Conservation (phyloP, 495 filamentous ascomycete genomes). For the Lasiosphaeria ovina region DNA sequence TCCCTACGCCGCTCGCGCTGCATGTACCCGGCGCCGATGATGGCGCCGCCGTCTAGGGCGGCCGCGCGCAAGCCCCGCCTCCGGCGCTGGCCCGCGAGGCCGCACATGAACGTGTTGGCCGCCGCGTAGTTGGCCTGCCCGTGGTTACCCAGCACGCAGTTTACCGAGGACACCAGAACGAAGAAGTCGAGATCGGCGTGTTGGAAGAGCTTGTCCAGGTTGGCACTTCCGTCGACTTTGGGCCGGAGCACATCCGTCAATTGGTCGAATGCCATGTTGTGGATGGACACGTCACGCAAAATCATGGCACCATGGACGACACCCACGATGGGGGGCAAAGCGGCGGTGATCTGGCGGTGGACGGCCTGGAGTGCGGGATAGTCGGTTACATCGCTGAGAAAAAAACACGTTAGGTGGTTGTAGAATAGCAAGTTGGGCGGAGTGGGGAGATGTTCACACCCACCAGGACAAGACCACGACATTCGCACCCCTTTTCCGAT, state of each 20-base stretch:
- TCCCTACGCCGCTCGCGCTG: constrained; percentile 1
- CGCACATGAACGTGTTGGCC: constrained; percentile 48
- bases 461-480: constrained; percentile 13
- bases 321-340: constrained; percentile 51
- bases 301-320: constrained; percentile 49
- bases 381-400: constrained; percentile 15
- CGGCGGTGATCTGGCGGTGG: neutral
- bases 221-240: constrained; percentile 45
- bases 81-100: constrained; percentile 34
- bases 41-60: constrained; percentile 40
- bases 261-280: constrained; percentile 37
- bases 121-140: constrained; percentile 58
- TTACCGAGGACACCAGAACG: constrained; percentile 53
- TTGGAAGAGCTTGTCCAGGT: constrained; percentile 23
- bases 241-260: constrained; percentile 49
- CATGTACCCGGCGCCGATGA: constrained; percentile 47
- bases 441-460: too few relatives aligned
- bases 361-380: neutral
- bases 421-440: too few relatives aligned
- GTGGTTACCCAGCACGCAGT: constrained; percentile 48
- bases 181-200: constrained; percentile 57
- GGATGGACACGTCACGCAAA: constrained; percentile 47
- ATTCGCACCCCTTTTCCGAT: constrained; percentile 17
- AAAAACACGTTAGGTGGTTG: too few relatives aligned
- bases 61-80: constrained; percentile 30